Base-by-base conservation (phyloP, 257 asterid genomes). In the Solanum etuberosum region DNA sequence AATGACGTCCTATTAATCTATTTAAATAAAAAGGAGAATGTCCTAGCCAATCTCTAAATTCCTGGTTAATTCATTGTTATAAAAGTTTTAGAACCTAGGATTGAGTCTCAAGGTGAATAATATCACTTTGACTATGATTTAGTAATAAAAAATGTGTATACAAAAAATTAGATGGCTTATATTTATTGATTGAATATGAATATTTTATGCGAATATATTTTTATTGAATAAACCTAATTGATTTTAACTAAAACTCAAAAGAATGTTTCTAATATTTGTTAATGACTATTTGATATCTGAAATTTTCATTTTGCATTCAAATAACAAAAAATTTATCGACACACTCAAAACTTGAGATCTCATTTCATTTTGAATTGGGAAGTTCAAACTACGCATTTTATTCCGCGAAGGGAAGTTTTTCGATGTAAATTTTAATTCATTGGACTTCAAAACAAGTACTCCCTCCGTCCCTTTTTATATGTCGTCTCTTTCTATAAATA, bases 211-310 rank as follows among this genome's bases (percentile, higher is more conserved):
- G 6, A 63, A 25, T n/a, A 63, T 10, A 9, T 5, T 11, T 63
- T 63, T 5, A 27, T 63, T 25, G 0, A 63, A 0, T 63, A 63
- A 63, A 63, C 4, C 2, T 57, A 5, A 57, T n/a, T 63, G 3
- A 6, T 13, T 46, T 61, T 23, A 61, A 63, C 32, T 25, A 25
- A 63, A 63, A 25, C 72, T 63, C 34, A 63, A 25, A 63, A 25
- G 72, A 10, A 63, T 63, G 32, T 34, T 25, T 63, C 34, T 5
- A 63, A 63, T 63, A 63, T 25, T 59, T 59, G 27, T 59, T 0
- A 21, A 0, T 0, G 29, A 0, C 29, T 8, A 23, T 9, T 63
- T 11, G 8, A 12, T 25, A 12, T 5, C 4, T 63, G 1, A 1
- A 27, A 27, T 61, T 0, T 61, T 61, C 70, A 61, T 0, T 54